Conservation (phyloP, 352 stramenopile species). For the Phytophthora uliginosa region DNA sequence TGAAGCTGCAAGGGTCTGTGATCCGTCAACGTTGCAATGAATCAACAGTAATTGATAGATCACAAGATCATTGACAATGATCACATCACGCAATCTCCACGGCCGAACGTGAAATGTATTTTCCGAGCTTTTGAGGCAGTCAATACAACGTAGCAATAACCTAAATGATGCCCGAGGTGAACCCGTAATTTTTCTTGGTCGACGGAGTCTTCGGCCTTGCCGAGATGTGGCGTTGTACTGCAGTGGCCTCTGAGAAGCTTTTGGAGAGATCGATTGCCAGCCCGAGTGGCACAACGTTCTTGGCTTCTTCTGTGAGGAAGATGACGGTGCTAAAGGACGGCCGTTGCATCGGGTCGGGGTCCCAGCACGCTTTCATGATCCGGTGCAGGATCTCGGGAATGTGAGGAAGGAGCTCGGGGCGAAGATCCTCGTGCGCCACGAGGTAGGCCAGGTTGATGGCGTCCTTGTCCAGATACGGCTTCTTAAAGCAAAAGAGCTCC, state of each 20-base stretch:
- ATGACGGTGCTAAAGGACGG: conserved; percentile 71
- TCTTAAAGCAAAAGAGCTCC: conserved; percentile 89
- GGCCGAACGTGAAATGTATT: too few species aligned
- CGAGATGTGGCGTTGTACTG: conserved; percentile 36
- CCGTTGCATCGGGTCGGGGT: conserved; percentile 59
- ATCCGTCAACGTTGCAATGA: too few species aligned
- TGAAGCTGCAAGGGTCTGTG: too few species aligned
- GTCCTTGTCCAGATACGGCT: conserved; percentile 84
- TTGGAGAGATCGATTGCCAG: conserved; percentile 68
- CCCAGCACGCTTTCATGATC: conserved; percentile 79
- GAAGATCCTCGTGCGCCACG: conserved; percentile 80
- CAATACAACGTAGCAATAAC: neutral
- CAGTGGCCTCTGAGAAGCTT: conserved; percentile 54
- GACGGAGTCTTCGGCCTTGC: conserved; percentile 40
- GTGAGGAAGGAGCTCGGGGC: conserved; percentile 64
- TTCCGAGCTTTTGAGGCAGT: too few species aligned
- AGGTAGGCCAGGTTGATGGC: conserved; percentile 84
- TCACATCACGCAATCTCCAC: too few species aligned
- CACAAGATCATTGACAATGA: too few species aligned
- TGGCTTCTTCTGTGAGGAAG: conserved; percentile 70
- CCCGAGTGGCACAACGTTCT: conserved; percentile 56
- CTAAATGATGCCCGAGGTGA: conserved; percentile 68
- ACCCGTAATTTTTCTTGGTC: conserved; percentile 58
- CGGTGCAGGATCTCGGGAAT: conserved; percentile 76
- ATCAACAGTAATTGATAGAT: too few species aligned